phyloP scores from a whole-genome alignment of 257 asterid genomes.

The Solanum appendiculatum region DNA sequence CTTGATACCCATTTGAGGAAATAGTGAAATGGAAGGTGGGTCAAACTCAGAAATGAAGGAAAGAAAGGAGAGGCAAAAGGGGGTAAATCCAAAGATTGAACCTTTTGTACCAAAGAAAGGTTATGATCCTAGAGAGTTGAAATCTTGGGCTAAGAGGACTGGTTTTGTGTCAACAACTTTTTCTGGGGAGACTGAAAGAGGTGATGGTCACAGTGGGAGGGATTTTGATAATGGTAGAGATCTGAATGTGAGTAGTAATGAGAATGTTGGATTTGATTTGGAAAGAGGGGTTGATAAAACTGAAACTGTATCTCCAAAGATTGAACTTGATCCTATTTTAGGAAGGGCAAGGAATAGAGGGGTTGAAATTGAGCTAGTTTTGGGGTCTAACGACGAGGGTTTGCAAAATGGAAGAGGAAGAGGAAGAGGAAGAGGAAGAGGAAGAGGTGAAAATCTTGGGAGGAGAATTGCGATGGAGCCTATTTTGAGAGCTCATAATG shows the following conservation, averaged over 20 bases:
- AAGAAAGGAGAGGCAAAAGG: constrained; percentile 32
- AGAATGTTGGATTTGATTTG: constrained; percentile 36
- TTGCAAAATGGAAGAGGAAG: constrained; percentile 19
- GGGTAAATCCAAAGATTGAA: constrained; percentile 43
- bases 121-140: constrained; percentile 75
- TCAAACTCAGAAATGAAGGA: constrained; percentile 38
- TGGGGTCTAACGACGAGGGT: constrained; percentile 20
- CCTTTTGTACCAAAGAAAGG: constrained; percentile 69
- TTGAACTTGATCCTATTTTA: constrained; percentile 80
- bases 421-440: constrained; percentile 16
- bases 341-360: constrained; percentile 66
- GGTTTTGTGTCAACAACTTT: constrained; percentile 83
- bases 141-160: constrained; percentile 97
- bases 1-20: constrained; percentile 24
- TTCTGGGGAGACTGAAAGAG: constrained; percentile 57
- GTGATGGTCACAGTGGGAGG: constrained; percentile 32
- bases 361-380: constrained; percentile 53
- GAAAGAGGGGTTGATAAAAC: constrained; percentile 51
- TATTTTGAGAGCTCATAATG: constrained; percentile 14
- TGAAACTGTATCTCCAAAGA: constrained; percentile 63
- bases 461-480: constrained; percentile 17
- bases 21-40: constrained; percentile 66
- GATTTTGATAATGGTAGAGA: constrained; percentile 25
- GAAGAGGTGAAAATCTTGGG: constrained; percentile 16
- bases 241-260: constrained; percentile 12